Base-by-base conservation (phyloP, 2,329 filamentous ascomycete genomes). In the Chrysosporium queenslandicum region DNA sequence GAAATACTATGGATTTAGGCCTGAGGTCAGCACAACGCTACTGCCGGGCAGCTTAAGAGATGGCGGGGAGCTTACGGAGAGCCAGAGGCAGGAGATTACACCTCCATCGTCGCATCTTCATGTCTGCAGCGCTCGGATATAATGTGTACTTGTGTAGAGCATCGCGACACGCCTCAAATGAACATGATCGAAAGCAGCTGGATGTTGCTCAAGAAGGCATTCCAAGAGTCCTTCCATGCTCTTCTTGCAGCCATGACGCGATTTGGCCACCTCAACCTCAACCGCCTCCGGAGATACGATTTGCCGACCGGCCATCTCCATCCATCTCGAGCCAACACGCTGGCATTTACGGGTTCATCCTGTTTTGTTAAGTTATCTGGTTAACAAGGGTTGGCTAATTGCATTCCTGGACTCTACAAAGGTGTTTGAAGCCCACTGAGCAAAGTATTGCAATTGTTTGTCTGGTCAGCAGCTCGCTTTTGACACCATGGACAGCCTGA, bases 91-190 rank as follows among this genome's bases (percentile, higher is more conserved):
- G 36, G 34, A 54, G 11, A 53, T 53, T 52, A 53, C 55, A 58
- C 50, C 53, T 55, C 56, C 56, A 57, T 37, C 42, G 48, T 47
- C 53, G 49, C 40, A 54, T 55, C 55, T 57, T 58, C 43, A 50
- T 54, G 39, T 37, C 42, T 55, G 46, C 46, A 46, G 45, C 30
- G 34, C 36, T 30, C 29, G n/a, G 9, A 32, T 32, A 21, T n/a
- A 39, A 21, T 36, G 11, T 20, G 23, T 43, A 11, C 12, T 12
- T 39, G 7, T 29, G 32, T 43, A 45, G 23, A 53, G 36, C 51
- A 53, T 53, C 45, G 51, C 51, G 51, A 42, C 45, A 23, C 25
- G 5, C 18, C 40, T 46, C 50, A 46, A 21, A 12, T 29, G 25
- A 16, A 32, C 32, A 32, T 47, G 14, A 25, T 40, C 34, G 18